A percentile compares a stretch with the other conserved stretches of the same genome.
Evolutionary conservation across 2,329 filamentous ascomycete species (phyloP).

Genomic region (Pseudocercospora fijiensis): DNA sequence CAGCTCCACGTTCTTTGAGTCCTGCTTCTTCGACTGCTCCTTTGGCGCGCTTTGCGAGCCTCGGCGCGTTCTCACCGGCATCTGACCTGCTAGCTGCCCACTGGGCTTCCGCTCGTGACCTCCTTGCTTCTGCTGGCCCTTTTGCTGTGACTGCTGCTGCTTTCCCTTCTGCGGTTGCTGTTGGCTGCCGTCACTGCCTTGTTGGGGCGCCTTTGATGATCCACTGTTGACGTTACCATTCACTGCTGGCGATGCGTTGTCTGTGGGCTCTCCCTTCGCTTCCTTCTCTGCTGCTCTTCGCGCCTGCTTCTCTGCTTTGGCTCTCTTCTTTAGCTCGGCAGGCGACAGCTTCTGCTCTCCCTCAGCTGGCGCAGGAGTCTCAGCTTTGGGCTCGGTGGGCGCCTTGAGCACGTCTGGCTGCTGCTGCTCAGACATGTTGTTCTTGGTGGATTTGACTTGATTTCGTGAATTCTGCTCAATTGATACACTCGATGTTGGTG

Average conservation of each 20-base stretch:
- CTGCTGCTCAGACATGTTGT: slow-evolving; percentile 24
- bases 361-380: slow-evolving; percentile 9
- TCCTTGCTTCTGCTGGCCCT: slow-evolving; percentile 32
- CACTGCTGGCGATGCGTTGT: slow-evolving; percentile 8
- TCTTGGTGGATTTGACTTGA: neutral
- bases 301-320: slow-evolving; percentile 88
- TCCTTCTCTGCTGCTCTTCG: slow-evolving; percentile 60
- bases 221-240: slow-evolving; percentile 23
- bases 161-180: slow-evolving; percentile 27
- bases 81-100: slow-evolving; percentile 25
- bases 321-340: slow-evolving; percentile 82
- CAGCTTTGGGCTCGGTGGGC: slow-evolving; percentile 20
- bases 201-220: slow-evolving; percentile 20
- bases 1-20: slow-evolving; percentile 66
- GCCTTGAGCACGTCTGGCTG: slow-evolving; percentile 14
- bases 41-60: slow-evolving; percentile 27
- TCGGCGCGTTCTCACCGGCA: slow-evolving; percentile 35
- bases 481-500: neutral
- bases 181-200: slow-evolving; percentile 8
- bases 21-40: slow-evolving; percentile 50
- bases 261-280: slow-evolving; percentile 22
- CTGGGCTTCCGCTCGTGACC: slow-evolving; percentile 28
- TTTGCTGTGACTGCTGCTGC: slow-evolving; percentile 37
- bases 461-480: neutral
- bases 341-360: slow-evolving; percentile 60